A percentile compares a stretch with the other conserved stretches of the same genome.
Evolutionary conservation across 2,329 filamentous ascomycete species (phyloP).

Genomic region (Trichoderma guizhouense): DNA sequence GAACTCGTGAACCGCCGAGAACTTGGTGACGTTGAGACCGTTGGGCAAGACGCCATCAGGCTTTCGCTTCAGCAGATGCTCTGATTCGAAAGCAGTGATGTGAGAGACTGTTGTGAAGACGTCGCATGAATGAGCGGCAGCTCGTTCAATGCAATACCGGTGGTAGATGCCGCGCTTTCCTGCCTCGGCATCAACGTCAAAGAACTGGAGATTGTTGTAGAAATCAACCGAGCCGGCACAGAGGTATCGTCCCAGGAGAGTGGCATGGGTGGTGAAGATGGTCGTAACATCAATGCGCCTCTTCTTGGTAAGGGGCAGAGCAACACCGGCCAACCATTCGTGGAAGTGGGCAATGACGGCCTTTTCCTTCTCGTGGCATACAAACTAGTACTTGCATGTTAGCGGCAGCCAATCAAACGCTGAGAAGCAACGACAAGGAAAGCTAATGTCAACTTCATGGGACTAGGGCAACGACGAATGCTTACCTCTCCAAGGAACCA

Average conservation of each 20-base stretch:
- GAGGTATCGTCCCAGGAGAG: conserved; percentile 89
- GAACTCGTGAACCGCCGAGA: conserved; percentile 97
- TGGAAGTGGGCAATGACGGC: conserved; percentile 98
- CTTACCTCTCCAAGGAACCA: conserved; percentile 97
- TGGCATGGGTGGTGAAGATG: conserved; percentile 98
- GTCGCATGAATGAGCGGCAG: conserved; percentile 84
- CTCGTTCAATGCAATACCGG: conserved; percentile 95
- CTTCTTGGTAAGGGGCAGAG: conserved; percentile 86
- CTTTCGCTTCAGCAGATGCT: conserved; percentile 95
- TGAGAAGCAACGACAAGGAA: neutral
- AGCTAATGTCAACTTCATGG: neutral
- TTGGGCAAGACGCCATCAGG: conserved; percentile 96
- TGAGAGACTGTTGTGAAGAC: conserved; percentile 99
- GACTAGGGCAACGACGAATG: neutral
- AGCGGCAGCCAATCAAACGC: conserved; percentile 7
- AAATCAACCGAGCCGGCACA: conserved; percentile 98
- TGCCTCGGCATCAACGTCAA: conserved; percentile 93
- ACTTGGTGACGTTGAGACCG: conserved; percentile 93
- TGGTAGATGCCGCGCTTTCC: conserved; percentile 99
- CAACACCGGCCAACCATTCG: conserved; percentile 96
- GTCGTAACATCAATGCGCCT: conserved; percentile 94
- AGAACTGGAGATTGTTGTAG: conserved; percentile 97
- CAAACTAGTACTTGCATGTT: conserved; percentile 59
- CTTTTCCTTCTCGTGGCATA: conserved; percentile 84
- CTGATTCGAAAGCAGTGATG: conserved; percentile 96